These are phyloP conservation scores for Bryum argenteum DNA, from an alignment of 225 moss, liverwort and hornwort species.

Conservation along the genomic window DNA sequence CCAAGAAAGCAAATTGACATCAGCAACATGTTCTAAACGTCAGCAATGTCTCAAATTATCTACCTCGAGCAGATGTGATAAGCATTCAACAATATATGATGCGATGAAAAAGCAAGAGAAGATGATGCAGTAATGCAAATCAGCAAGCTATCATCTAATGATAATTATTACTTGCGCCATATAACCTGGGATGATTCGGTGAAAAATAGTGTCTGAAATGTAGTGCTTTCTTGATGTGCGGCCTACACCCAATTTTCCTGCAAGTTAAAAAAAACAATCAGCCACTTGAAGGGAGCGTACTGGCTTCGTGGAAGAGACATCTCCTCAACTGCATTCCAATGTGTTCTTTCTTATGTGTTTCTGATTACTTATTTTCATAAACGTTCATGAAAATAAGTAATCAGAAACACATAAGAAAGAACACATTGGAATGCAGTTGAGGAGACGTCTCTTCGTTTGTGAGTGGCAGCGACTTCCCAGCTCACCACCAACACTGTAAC, in stretches of 20 bases:
- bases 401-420: constrained; percentile 7
- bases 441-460: not conserved
- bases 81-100: not conserved
- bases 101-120: constrained; percentile 2
- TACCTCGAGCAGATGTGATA: not conserved
- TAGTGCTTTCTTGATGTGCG: constrained; percentile 59
- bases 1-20: constrained; percentile 6
- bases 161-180: constrained; percentile 74
- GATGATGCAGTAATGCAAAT: not conserved
- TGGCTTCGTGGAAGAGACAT: not conserved
- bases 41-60: not conserved
- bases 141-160: not conserved
- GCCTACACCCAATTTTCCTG: constrained; percentile 67
- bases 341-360: too few species aligned
- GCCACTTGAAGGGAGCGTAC: not conserved
- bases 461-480: constrained; percentile 4
- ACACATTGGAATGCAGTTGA: constrained; percentile 9
- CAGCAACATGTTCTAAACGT: not conserved
- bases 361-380: too few species aligned
- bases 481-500: constrained; percentile 16
- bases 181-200: constrained; percentile 67
- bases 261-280: constrained; percentile 33
- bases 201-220: constrained; percentile 63
- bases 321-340: too few species aligned
- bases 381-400: not conserved